A percentile compares a stretch with the other conserved stretches of the same genome.
Evolutionary conservation across 176 grass and related monocot species (phyloP).

Genomic region (Carex littledalei): DNA sequence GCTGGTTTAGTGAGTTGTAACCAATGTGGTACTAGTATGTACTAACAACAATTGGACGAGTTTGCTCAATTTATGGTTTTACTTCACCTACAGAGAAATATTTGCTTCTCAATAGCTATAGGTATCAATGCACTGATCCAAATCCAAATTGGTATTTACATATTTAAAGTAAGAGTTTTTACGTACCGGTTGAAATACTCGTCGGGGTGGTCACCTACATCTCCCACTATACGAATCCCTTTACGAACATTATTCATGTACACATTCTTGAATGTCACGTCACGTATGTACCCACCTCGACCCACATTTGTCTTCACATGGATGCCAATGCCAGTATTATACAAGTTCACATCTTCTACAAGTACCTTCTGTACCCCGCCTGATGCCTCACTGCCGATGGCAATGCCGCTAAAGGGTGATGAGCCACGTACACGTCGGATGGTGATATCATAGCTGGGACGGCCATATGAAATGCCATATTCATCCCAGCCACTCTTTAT

Average conservation of each 20-base stretch:
- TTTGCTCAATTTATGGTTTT: too few relatives aligned
- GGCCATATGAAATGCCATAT: slow-evolving; percentile 76
- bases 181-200: slow-evolving; percentile 32
- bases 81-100: neutral
- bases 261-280: slow-evolving; percentile 46
- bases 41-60: too few relatives aligned
- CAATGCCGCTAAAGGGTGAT: slow-evolving; percentile 61
- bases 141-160: neutral
- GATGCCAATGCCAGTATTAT: slow-evolving; percentile 54
- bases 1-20: neutral
- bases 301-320: slow-evolving; percentile 66
- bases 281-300: slow-evolving; percentile 59
- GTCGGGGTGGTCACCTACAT: slow-evolving; percentile 75
- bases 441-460: slow-evolving; percentile 55
- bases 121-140: neutral
- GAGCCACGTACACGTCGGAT: slow-evolving; percentile 52
- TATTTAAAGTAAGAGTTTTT: neutral
- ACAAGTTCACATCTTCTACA: slow-evolving; percentile 48
- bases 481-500: slow-evolving; percentile 95
- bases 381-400: slow-evolving; percentile 69
- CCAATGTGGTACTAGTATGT: too few relatives aligned
- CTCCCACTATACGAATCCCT: slow-evolving; percentile 51
- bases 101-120: neutral
- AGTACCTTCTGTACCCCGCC: slow-evolving; percentile 53
- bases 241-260: slow-evolving; percentile 38